Evolutionary conservation across 805 yeast species (phyloP), one percentile per base, ranked within the genome.

Genomic region (Candida taoyuanica): DNA sequence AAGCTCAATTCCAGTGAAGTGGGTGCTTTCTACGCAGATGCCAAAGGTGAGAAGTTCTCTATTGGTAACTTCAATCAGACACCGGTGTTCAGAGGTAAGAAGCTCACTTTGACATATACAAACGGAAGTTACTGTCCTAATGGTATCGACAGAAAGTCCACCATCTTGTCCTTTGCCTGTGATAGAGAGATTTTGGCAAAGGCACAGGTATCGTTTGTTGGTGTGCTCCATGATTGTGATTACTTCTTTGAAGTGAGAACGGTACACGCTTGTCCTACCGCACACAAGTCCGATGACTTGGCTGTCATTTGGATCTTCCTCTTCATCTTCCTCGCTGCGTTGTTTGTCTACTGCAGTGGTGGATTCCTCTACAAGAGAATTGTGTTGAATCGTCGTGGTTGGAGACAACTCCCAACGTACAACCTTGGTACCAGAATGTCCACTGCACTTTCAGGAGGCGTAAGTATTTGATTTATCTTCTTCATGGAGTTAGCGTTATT

Each of bases 161-260:
- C 94, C 1, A 58, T 85, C 3, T 55, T 87, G 33, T 72, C 85
- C 17, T 84, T 87, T 47, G 72, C 80, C 12, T 87, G 96, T 60
- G 95, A 86, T 59, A 70, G 85, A 43, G 91, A 83, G 35, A 74
- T 83, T 53, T 59, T 74, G 55, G 62, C 74, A 5, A 74, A 74
- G 43, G 93, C 89, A 0, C 67, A 75, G 25, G 65, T 86, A 1
- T 71, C 84, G 14, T 86, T 71, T 56, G 71, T 87, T 23, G 93
- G 93, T 2, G 76, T 77, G 6, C 53, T 75, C 29, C 74, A 85
- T 56, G 85, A 87, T 45, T 87, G 96, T 60, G 76, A 81, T 26
- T 87, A 85, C 58, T 74, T 81, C 53, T 87, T 87, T 58, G 96
- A 87, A 54, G 87, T 86, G 23, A 64, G 87, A 47, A 84, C 95